A percentile compares a stretch with the other conserved stretches of the same genome.
These are phyloP conservation scores for Coccomyxa sp. DNA, from an alignment of 139 green algal genomes.

Conservation along the genomic window DNA sequence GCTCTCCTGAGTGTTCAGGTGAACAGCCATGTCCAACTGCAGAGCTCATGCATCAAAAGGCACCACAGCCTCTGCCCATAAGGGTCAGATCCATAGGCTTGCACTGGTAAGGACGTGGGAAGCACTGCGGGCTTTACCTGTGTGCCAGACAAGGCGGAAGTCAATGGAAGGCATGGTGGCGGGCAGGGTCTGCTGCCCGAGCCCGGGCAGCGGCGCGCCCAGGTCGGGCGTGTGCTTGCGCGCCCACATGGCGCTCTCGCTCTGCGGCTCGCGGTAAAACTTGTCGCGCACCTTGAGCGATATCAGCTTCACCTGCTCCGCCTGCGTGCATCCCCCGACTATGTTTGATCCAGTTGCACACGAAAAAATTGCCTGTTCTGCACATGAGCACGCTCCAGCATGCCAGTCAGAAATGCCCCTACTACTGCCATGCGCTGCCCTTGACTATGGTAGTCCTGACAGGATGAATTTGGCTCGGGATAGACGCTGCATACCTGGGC, in stretches of 20 bases:
- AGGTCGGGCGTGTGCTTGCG: conserved; percentile 8
- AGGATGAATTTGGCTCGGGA: too few relatives aligned
- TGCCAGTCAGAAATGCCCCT: too few relatives aligned
- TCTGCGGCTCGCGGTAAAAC: conserved; percentile 36
- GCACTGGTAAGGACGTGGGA: neutral
- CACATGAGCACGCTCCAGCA: too few relatives aligned
- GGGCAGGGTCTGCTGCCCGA: conserved; percentile 30
- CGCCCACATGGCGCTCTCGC: conserved; percentile 24
- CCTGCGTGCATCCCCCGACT: conserved; percentile 20
- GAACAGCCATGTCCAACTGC: too few relatives aligned
- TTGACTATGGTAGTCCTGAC: too few relatives aligned
- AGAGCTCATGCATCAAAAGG: too few relatives aligned
- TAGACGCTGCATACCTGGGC: conserved; percentile 39
- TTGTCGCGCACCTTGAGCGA: conserved; percentile 34
- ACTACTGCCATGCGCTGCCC: too few relatives aligned
- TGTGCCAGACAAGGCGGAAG: conserved; percentile 48
- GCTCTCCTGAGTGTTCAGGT: too few relatives aligned
- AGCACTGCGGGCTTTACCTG: conserved; percentile 14
- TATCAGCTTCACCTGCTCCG: conserved; percentile 46
- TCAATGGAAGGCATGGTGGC: conserved; percentile 45
- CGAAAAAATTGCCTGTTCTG: too few relatives aligned
- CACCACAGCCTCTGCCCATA: too few relatives aligned
- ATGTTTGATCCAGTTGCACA: too few relatives aligned
- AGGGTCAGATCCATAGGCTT: too few relatives aligned
- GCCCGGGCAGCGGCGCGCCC: conserved; percentile 6